Evolutionary conservation across 768 basidiomycete species (phyloP).

Genomic region (Termitomyces titanicus): DNA sequence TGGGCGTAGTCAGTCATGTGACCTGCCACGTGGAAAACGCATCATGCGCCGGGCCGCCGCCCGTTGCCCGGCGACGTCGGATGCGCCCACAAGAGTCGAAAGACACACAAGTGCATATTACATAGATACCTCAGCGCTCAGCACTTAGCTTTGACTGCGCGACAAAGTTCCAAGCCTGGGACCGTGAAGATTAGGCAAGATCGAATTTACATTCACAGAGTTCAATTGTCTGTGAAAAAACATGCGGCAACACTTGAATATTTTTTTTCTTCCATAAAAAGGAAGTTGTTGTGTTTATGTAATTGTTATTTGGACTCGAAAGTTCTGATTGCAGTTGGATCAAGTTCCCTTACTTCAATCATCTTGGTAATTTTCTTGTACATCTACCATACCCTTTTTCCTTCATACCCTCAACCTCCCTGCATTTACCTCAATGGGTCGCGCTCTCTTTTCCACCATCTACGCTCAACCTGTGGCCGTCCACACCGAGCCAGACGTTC

Average conservation of each 20-base stretch:
- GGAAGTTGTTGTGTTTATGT: constrained; percentile 15
- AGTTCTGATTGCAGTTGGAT: too few relatives aligned
- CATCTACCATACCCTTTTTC: constrained; percentile 18
- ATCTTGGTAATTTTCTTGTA: constrained; percentile 13
- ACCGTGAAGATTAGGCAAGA: too few relatives aligned
- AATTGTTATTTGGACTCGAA: constrained; percentile 11
- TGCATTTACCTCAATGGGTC: constrained; percentile 47
- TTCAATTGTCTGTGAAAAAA: too few relatives aligned
- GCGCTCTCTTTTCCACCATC: constrained; percentile 51
- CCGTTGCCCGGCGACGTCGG: too few relatives aligned
- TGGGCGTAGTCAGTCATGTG: constrained; percentile 4
- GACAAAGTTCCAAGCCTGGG: too few relatives aligned
- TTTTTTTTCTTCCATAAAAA: constrained; percentile 6
- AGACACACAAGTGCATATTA: too few relatives aligned
- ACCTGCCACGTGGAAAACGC: background rate
- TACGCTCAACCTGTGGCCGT: constrained; percentile 37
- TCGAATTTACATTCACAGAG: too few relatives aligned
- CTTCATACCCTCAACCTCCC: constrained; percentile 18
- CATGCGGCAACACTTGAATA: constrained; percentile 10
- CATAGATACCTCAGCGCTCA: too few relatives aligned
- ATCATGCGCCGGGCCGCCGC: background rate
- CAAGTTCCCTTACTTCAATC: constrained; percentile 6
- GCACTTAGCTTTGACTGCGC: too few relatives aligned
- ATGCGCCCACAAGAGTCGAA: too few relatives aligned
- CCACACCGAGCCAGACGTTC: constrained; percentile 41